Evolutionary conservation across 805 yeast species (phyloP).

Genomic region (Helenozyma baotianmanensis): DNA sequence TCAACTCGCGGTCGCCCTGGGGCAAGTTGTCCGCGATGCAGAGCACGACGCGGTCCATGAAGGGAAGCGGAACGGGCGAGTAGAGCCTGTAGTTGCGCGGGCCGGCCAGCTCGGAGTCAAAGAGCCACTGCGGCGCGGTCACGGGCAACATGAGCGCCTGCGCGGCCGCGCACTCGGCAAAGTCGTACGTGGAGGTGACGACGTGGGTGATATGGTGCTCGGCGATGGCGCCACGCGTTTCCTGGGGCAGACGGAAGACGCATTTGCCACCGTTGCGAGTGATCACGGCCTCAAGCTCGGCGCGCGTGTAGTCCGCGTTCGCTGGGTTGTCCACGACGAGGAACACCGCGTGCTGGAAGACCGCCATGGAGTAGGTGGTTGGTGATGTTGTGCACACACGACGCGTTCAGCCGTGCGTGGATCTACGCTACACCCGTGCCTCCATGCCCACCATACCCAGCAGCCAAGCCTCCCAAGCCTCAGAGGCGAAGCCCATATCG

Average conservation of each 20-base stretch:
- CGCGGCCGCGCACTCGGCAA: slow-evolving; percentile 47
- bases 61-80: slow-evolving; percentile 66
- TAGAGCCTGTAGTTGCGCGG: slow-evolving; percentile 48
- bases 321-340: slow-evolving; percentile 1
- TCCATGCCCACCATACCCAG: too few species aligned
- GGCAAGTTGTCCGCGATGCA: slow-evolving; percentile 56
- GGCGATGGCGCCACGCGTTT: slow-evolving; percentile 2
- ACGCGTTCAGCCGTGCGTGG: too few species aligned
- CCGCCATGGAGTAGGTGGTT: neutral
- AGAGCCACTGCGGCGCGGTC: slow-evolving; percentile 59
- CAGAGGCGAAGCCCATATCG: too few species aligned
- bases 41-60: slow-evolving; percentile 58
- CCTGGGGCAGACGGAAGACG: neutral
- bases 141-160: slow-evolving; percentile 58
- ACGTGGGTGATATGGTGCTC: slow-evolving; percentile 38
- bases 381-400: neutral
- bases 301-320: neutral
- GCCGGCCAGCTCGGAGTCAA: slow-evolving; percentile 32
- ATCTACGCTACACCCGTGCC: too few species aligned
- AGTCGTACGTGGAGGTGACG: slow-evolving; percentile 48
- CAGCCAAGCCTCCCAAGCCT: too few species aligned
- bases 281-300: slow-evolving; percentile 3
- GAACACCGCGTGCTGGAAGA: neutral
- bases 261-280: slow-evolving; percentile 9
- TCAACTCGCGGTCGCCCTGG: slow-evolving; percentile 58